Evolutionary conservation across 1,139 yeast species (phyloP).

Genomic region (Suhomyces taliae): DNA sequence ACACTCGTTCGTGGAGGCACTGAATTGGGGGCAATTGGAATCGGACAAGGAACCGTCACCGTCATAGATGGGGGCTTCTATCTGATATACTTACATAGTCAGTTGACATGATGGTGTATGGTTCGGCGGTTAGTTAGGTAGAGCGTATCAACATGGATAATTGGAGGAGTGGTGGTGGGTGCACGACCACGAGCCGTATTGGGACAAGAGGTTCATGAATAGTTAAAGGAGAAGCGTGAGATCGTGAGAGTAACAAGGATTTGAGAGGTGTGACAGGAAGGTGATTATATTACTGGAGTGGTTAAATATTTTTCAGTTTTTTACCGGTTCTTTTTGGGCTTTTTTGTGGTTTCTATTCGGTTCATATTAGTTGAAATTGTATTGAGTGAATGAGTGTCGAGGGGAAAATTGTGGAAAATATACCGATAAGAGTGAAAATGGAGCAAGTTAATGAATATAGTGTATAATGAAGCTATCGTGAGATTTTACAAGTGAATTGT

Average conservation of each 20-base stretch:
- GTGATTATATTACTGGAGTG: too few species aligned
- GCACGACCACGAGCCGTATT: slow-evolving; percentile 4
- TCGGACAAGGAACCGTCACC: neutral
- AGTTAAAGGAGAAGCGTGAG: neutral
- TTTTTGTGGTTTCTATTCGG: too few species aligned
- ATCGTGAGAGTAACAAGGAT: neutral
- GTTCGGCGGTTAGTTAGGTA: slow-evolving; percentile 1
- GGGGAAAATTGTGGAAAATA: too few species aligned
- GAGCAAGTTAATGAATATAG: too few species aligned
- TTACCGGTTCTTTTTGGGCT: too few species aligned
- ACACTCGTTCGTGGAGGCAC: neutral
- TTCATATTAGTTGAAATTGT: too few species aligned
- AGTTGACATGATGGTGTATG: slow-evolving; percentile 5
- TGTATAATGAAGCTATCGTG: too few species aligned
- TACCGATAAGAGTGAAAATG: too few species aligned
- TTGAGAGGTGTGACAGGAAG: too few species aligned
- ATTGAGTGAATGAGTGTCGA: too few species aligned
- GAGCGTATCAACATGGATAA: slow-evolving; percentile 1
- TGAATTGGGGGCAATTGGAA: neutral
- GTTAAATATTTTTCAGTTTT: too few species aligned
- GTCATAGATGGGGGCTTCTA: neutral
- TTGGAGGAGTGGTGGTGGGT: slow-evolving; percentile 5
- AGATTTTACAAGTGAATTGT: too few species aligned
- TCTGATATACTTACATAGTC: slow-evolving; percentile 8
- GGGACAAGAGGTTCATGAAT: neutral